Percentiles rank a stretch among this genome's conserved stretches.
These are phyloP conservation scores for Tilletia horrida DNA, from an alignment of 1,284 basidiomycete species.

Conservation along the genomic window DNA sequence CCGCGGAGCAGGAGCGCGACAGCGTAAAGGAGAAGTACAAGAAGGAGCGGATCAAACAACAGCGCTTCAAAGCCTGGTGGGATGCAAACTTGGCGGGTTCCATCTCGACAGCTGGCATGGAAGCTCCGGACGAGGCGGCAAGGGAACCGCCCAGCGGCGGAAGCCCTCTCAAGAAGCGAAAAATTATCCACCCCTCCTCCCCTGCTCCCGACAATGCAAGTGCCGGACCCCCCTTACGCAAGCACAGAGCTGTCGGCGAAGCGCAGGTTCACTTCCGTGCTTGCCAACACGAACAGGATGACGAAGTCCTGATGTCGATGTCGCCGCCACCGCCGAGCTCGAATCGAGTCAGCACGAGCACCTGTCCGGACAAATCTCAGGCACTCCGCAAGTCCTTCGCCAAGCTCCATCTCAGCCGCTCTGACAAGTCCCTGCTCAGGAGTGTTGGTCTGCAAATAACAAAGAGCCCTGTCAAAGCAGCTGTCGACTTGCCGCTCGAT, in stretches of 20 bases:
- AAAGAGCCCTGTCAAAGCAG: slow-evolving; percentile 3
- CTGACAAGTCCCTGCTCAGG: slow-evolving; percentile 3
- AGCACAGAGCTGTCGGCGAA: too few relatives aligned
- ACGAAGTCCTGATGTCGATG: too few relatives aligned
- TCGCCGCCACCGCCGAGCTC: too few relatives aligned
- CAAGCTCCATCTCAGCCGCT: slow-evolving; percentile 4
- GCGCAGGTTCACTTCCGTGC: too few relatives aligned
- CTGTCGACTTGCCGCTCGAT: background rate
- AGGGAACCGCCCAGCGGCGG: background rate
- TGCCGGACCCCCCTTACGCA: too few relatives aligned
- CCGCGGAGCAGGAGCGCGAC: slow-evolving; percentile 2
- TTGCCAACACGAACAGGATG: too few relatives aligned
- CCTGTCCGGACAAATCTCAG: background rate
- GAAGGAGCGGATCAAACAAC: background rate
- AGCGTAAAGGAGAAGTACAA: slow-evolving; percentile 1
- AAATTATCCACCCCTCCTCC: background rate
- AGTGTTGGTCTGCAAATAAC: background rate
- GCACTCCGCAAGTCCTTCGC: background rate
- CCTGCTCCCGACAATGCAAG: too few relatives aligned
- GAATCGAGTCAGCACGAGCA: too few relatives aligned
- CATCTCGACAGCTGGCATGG: background rate
- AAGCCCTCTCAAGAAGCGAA: background rate
- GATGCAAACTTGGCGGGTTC: background rate
- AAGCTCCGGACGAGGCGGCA: background rate
- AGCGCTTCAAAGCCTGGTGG: slow-evolving; percentile 13